phyloP scores from a whole-genome alignment of 306 rosid species.

The Crotalaria pallida region DNA sequence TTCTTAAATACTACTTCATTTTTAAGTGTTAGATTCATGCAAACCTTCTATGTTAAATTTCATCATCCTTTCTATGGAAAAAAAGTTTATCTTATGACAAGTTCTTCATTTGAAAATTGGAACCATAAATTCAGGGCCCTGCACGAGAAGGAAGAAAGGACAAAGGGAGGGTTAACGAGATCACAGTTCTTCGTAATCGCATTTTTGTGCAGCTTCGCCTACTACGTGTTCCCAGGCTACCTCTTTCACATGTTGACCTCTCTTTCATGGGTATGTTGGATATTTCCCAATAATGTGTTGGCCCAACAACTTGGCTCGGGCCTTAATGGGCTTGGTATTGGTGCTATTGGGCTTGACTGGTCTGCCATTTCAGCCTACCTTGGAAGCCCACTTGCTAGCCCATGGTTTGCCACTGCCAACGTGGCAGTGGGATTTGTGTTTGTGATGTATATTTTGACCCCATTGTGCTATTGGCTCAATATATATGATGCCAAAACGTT shows the following conservation, averaged over 20 bases:
- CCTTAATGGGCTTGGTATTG: constrained; percentile 68
- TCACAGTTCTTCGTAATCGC: constrained; percentile 73
- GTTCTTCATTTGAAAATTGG: neutral
- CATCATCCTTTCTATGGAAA: no score
- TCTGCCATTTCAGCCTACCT: constrained; percentile 80
- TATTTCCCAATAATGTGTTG: constrained; percentile 49
- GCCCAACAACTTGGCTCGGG: constrained; percentile 94
- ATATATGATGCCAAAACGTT: constrained; percentile 61
- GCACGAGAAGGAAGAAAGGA: constrained; percentile 67
- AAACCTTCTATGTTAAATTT: no score
- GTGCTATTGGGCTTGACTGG: constrained; percentile 76
- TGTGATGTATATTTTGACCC: constrained; percentile 70
- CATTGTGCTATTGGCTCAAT: constrained; percentile 66
- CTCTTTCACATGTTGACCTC: constrained; percentile 75
- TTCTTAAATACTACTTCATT: no score
- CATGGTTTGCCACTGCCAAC: constrained; percentile 96
- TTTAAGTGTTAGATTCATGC: no score
- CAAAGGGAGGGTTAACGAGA: constrained; percentile 60
- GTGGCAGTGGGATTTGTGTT: constrained; percentile 67
- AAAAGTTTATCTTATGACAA: neutral
- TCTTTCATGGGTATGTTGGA: constrained; percentile 89
- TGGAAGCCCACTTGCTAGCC: constrained; percentile 94
- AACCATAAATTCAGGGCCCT: constrained; percentile 47
- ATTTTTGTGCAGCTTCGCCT: constrained; percentile 81
- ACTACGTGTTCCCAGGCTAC: constrained; percentile 79